phyloP scores from a whole-genome alignment of 129 eudicot species.

The Pseudognaphalium luteoalbum region DNA sequence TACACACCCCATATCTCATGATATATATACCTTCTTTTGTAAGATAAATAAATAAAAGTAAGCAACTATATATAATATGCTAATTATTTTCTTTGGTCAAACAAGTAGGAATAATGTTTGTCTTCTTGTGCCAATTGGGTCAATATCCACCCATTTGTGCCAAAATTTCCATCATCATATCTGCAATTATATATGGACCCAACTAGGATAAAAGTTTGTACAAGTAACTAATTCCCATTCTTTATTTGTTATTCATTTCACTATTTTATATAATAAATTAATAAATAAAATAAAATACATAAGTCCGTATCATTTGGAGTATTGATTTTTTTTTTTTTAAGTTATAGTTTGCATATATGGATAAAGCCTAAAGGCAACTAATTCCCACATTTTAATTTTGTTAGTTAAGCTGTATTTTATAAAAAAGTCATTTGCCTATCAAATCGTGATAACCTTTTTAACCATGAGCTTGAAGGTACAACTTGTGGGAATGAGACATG shows the following conservation, averaged over 20 bases:
- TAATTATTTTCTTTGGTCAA: constrained; percentile 6
- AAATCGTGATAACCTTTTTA: no score
- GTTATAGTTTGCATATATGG: no score
- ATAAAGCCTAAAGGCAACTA: no score
- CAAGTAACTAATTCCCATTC: constrained; percentile 25
- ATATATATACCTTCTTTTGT: no score
- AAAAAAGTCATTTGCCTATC: no score
- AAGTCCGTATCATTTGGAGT: no score
- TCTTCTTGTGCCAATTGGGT: constrained; percentile 33
- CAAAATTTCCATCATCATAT: constrained; percentile 39
- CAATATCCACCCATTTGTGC: constrained; percentile 31
- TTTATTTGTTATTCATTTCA: constrained; percentile 7
- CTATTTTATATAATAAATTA: not conserved
- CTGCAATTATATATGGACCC: constrained; percentile 37
- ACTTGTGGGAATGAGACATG: no score
- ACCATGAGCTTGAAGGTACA: no score
- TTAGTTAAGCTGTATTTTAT: no score
- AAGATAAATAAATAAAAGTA: not conserved
- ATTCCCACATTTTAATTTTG: no score
- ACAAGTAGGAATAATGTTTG: constrained; percentile 32
- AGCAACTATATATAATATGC: not conserved
- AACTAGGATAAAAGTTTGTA: constrained; percentile 35
- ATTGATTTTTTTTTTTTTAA: not conserved
- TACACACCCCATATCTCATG: no score
- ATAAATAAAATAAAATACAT: not conserved